These are phyloP conservation scores for Circinella umbellata DNA, from an alignment of 371 early-diverging fungal species.

Conservation along the genomic window DNA sequence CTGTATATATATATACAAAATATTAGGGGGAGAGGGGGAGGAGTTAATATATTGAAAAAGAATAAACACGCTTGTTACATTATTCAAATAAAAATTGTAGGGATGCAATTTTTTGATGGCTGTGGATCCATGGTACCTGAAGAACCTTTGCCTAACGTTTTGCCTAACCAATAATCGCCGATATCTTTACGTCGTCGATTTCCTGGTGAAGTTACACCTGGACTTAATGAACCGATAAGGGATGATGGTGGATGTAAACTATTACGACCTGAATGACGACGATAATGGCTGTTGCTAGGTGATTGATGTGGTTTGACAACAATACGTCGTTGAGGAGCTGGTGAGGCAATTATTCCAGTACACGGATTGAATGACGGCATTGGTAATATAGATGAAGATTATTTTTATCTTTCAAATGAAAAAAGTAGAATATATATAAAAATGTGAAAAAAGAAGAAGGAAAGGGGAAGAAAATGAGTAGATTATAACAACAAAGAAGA, in stretches of 20 bases:
- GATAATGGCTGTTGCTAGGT: constrained; percentile 22
- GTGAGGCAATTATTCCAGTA: constrained; percentile 40
- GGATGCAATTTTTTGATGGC: neutral
- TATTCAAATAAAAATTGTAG: too few species aligned
- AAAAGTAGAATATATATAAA: constrained; percentile 9
- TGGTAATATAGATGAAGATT: neutral
- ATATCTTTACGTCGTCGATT: constrained; percentile 59
- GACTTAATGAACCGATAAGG: neutral
- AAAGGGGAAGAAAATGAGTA: neutral
- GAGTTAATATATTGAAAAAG: too few species aligned
- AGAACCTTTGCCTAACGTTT: constrained; percentile 82
- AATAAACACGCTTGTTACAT: too few species aligned
- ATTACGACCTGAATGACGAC: neutral
- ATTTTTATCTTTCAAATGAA: neutral
- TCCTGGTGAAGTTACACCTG: constrained; percentile 34
- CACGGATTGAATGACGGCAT: constrained; percentile 29
- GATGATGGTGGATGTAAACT: constrained; percentile 23
- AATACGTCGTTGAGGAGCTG: constrained; percentile 45
- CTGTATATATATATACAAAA: constrained; percentile 35
- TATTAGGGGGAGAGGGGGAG: too few species aligned
- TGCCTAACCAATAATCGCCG: constrained; percentile 81
- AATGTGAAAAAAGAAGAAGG: constrained; percentile 18
- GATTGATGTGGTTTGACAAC: constrained; percentile 25
- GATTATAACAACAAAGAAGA: neutral
- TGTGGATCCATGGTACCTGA: constrained; percentile 59